Evolutionary conservation across 805 yeast genomes (phyloP), one percentile per base, ranked within the genome.

Genomic region (Kuraishia ogatae): DNA sequence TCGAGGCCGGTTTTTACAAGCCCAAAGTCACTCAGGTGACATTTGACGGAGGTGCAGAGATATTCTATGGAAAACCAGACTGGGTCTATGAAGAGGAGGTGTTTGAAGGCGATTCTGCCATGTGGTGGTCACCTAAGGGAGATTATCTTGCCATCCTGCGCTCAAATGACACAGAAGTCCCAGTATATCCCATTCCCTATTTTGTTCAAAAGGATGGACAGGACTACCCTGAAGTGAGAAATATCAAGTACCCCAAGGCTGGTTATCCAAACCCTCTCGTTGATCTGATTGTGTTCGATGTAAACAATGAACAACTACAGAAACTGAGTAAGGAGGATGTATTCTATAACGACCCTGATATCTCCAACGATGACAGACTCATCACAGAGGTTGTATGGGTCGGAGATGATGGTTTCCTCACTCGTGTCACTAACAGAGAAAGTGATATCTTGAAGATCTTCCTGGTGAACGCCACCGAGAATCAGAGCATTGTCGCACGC

Each of bases 21-120:
- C 58, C 66, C 20, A 59, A 71, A 0, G 61, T 71, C 0, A 70
- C 62, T 4, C 84, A 82, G 59, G 70, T 88, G 15, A 87, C 97
- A 0, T 57, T 58, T 48, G 94, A 87, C 63, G 96, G 96, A 17
- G 83, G 84, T 39, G 77, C 74, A 1, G 77, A 81, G 59, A 74
- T 89, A 7, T 89, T 90, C 70, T 87, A 91, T 65, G 97, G 97
- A 1, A 84, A 85, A 58, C 96, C 97, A 0, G 97, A 90, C 65
- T 90, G 97, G 97, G 96, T 89, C 7, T 90, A 90, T 61, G 97
- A 91, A 64, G 97, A 90, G 61, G 97, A 90, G 68, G 94, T 90
- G 0, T 77, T 87, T 54, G 82, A 81, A 39, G 78, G 81, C 23
- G 90, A 85, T 61, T 70, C 77, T 22, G 89, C 92, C 0, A 60